Base-by-base conservation (phyloP, 2,329 filamentous ascomycete genomes). In the Ascochyta koolunga region DNA sequence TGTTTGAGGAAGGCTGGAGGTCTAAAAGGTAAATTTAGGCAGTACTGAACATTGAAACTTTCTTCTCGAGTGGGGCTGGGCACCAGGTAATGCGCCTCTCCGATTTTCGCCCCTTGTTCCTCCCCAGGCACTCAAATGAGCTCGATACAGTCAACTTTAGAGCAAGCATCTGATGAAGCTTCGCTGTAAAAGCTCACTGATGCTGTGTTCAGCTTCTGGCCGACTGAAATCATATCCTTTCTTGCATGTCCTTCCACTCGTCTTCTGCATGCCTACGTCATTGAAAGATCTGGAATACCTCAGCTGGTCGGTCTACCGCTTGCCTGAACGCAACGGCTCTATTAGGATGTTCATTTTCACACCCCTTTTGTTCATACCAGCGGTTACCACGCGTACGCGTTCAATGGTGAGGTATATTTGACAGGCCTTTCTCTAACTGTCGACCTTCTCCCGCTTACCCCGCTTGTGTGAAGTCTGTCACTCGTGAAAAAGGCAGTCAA, bases 401-500 rank as follows among this genome's bases (percentile, higher is more conserved):
- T 33, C 15, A 27, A 24, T 2, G 13, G 8, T 5, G 4, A 13
- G 18, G 3, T 11, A 31, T 19, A 16, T 49, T 10, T 38, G 42
- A 49, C 44, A 54, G 31, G 22, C 24, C 31, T 40, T 33, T 22
- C 18, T 24, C 27, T 4, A 13, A 32, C 37, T 19, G 18, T 19
- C 39, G 44, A 39, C 10, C 37, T 9, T 27, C 40, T 40, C 45
- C 33, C 35, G 51, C 31, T n/a, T 36, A 41, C 45, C n/a, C 18
- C 22, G 51, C 25, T 36, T 45, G 39, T 49, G 45, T 35, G 44
- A 45, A 54, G 16, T 31, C n/a, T 24, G 39, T 49, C 35, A 35
- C 15, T 49, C 27, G 39, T 49, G 51, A 49, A 49, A 54, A 19
- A 21, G 22, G n/a, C n/a, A n/a, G 39, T 13, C 39, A 44, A 36